Conservation (phyloP, 352 stramenopile species). For the Globisporangium barbulae region DNA sequence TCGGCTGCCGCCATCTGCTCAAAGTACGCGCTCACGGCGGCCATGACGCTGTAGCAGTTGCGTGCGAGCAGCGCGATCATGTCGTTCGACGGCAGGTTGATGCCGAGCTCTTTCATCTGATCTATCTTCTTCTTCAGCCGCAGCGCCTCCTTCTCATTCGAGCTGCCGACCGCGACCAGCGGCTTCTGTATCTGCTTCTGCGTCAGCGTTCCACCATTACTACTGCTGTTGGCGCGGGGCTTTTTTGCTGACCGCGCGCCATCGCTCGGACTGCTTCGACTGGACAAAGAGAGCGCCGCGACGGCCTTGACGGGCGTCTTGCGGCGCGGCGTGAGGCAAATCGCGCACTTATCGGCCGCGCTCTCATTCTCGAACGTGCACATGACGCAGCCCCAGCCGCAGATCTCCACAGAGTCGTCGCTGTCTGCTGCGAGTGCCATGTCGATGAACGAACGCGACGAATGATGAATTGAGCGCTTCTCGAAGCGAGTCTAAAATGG, state of each 20-base stretch:
- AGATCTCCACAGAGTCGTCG: background rate
- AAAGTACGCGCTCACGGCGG: conserved; percentile 73
- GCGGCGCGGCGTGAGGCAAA: conserved; percentile 35
- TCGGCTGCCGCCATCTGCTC: conserved; percentile 30
- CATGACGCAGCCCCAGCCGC: conserved; percentile 55
- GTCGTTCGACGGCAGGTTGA: conserved; percentile 51
- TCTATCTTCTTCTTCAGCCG: conserved; percentile 62
- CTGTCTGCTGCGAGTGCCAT: background rate
- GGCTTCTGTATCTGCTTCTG: conserved; percentile 33
- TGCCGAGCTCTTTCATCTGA: conserved; percentile 75
- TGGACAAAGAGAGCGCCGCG: background rate
- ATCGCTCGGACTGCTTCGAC: conserved; percentile 1
- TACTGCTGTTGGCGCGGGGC: conserved; percentile 5
- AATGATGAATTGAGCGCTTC: background rate
- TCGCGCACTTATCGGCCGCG: conserved; percentile 36
- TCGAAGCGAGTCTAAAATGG: background rate
- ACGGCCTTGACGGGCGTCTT: background rate
- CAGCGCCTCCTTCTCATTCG: conserved; percentile 53
- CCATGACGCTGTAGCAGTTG: conserved; percentile 74
- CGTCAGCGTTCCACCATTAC: background rate
- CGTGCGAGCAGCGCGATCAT: conserved; percentile 55
- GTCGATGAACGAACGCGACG: background rate
- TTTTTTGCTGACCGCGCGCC: conserved; percentile 16
- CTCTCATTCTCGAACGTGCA: conserved; percentile 77
- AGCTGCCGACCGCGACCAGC: conserved; percentile 59